Evolutionary conservation across 192 early-diverging fungal genomes (phyloP), one percentile per base, ranked within the genome.

Genomic region (Gaertneriomyces sp.): DNA sequence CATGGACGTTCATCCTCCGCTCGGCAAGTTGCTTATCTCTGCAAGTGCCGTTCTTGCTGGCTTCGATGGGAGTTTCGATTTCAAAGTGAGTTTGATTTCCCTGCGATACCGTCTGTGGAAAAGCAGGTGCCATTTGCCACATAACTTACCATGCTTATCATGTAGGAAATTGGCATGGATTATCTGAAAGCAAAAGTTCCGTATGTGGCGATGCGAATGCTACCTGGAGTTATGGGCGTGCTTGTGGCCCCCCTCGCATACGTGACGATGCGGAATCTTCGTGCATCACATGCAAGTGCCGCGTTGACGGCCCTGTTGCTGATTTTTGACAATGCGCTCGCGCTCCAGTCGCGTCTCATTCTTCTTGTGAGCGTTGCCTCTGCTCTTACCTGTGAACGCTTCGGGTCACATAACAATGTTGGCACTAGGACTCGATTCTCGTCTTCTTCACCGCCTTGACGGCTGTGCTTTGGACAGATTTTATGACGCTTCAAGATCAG

Each of bases 111-210:
- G 49, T 6, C 4, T n/a, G 49, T 20, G 49, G 20, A 51, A 51
- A 51, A 51, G 49, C 25, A 33, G 25, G 25, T 33, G 25, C 25
- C 25, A 33, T 2, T 33, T 33, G 25, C 25, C 25, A 33, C 25
- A 51, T 51, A n/a, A n/a, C 20, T 17, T 17, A 51, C 49, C 49
- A 51, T n/a, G 20, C n/a, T n/a, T 20, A n/a, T 51, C 49, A n/a
- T 20, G 20, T 42, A 90, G 53, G 89, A 90, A 58, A 98, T 98
- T 76, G 94, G 94, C 3, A 83, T 92, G 63, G 89, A 87, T 71
- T 98, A 96, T 74, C 74, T 90, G 58, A 74, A 74, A 42, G 82
- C 90, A 55, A 79, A 88, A 46, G 93, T 96, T 14, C 96, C 96
- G 0, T 95, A 93, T 70, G 85, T 98, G 40, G 80, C 83, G 40